Conservation (phyloP, 441 rosid genomes). For the Theobroma grandiflorum region DNA sequence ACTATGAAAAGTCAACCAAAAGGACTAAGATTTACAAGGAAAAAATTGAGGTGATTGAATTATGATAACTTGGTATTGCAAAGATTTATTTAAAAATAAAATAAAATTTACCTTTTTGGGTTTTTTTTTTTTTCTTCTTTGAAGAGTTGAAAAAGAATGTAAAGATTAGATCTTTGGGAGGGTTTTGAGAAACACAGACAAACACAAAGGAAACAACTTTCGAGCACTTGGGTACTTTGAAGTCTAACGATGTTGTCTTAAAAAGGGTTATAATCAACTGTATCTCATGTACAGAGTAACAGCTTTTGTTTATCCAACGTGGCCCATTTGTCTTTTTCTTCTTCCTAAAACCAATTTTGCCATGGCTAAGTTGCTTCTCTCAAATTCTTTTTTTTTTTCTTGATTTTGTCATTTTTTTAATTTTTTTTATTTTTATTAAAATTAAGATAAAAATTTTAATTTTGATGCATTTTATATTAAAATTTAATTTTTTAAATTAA, state of each 20-base stretch:
- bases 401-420: no score
- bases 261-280: slow-evolving; percentile 23
- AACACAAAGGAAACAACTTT: neutral
- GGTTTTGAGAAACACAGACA: neutral
- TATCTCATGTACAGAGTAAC: neutral
- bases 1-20: neutral
- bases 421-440: no score
- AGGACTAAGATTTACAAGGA: neutral
- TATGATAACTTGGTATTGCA: neutral
- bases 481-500: no score
- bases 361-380: no score
- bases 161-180: neutral
- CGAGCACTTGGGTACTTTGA: neutral
- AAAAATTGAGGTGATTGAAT: neutral
- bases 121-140: neutral
- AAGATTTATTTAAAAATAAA: neutral
- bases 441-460: no score
- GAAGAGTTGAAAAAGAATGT: neutral
- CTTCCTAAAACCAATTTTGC: no score
- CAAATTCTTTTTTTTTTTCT: no score
- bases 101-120: neutral
- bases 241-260: slow-evolving; percentile 10
- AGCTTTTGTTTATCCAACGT: neutral
- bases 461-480: no score
- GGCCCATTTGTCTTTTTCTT: neutral